Percentiles rank a stretch among this genome's conserved stretches.
Conservation (phyloP, 1,284 basidiomycete species). For the Phlebopus sp. region DNA sequence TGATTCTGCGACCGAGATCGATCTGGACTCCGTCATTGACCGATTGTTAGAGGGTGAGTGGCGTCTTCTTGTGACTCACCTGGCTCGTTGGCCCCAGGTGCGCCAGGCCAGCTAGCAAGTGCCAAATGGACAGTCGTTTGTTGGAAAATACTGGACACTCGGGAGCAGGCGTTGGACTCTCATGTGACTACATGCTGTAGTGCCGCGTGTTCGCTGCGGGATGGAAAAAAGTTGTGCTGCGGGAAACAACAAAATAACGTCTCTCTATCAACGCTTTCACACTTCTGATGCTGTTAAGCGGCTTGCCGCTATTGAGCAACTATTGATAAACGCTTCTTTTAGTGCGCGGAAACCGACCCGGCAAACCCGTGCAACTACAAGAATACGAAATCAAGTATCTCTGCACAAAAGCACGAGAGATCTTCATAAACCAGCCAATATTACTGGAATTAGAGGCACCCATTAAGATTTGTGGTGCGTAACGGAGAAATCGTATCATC, state of each 20-base stretch:
- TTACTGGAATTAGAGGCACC: slow-evolving; percentile 92
- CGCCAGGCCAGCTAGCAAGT: slow-evolving; percentile 6
- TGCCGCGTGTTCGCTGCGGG: slow-evolving; percentile 15
- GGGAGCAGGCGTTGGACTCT: slow-evolving; percentile 8
- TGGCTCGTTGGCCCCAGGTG: slow-evolving; percentile 14
- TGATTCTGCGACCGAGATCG: slow-evolving; percentile 80
- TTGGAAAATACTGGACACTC: not conserved
- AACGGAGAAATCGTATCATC: slow-evolving; percentile 1
- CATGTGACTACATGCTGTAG: slow-evolving; percentile 2
- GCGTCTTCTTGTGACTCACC: slow-evolving; percentile 31
- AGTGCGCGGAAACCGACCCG: slow-evolving; percentile 93
- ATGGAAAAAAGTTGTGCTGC: slow-evolving; percentile 8
- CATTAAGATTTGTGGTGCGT: slow-evolving; percentile 95
- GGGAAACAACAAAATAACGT: slow-evolving; percentile 3
- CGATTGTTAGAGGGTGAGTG: slow-evolving; percentile 90
- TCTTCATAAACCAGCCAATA: slow-evolving; percentile 96
- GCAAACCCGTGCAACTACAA: slow-evolving; percentile 90
- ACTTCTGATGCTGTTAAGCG: not conserved
- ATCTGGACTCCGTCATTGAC: slow-evolving; percentile 98
- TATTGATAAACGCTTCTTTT: slow-evolving; percentile 19
- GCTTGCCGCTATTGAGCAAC: slow-evolving; percentile 4
- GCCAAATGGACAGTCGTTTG: slow-evolving; percentile 1
- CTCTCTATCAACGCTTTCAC: slow-evolving; percentile 1
- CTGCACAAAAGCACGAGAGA: slow-evolving; percentile 92
- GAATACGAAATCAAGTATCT: slow-evolving; percentile 97